Percentiles rank a stretch among this genome's conserved stretches.
Conservation (phyloP, 768 basidiomycete species). For the Strobilomyces dryophilus region DNA sequence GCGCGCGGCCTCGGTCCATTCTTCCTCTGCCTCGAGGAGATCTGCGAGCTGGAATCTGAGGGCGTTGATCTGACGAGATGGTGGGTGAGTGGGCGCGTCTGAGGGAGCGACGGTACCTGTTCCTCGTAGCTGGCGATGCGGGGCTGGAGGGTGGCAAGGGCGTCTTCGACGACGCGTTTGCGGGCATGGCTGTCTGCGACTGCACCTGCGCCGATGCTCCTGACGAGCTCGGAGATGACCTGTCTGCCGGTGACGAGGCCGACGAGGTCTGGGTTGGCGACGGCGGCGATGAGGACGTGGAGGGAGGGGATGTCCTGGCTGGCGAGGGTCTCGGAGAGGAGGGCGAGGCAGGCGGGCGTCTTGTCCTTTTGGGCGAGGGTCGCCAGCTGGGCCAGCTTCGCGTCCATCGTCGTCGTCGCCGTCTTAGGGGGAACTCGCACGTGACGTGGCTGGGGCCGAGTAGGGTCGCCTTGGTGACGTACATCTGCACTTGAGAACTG, state of each 20-base stretch:
- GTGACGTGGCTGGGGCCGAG: too few species aligned
- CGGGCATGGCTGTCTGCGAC: constrained; percentile 53
- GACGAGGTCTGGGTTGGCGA: constrained; percentile 76
- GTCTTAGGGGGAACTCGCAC: not conserved
- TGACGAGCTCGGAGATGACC: constrained; percentile 82
- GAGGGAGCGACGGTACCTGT: constrained; percentile 55
- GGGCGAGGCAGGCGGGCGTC: constrained; percentile 64
- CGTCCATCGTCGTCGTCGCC: constrained; percentile 42
- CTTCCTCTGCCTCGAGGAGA: constrained; percentile 83
- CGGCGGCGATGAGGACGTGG: constrained; percentile 70
- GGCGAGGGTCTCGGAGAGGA: constrained; percentile 64
- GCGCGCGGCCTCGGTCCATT: constrained; percentile 90
- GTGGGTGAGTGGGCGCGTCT: constrained; percentile 5
- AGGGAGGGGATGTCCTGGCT: constrained; percentile 45
- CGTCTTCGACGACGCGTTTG: constrained; percentile 73
- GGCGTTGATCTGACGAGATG: constrained; percentile 59
- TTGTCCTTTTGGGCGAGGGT: constrained; percentile 81
- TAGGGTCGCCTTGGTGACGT: too few species aligned
- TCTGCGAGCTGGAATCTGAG: constrained; percentile 89
- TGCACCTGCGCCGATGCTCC: constrained; percentile 51
- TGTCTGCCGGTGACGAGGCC: constrained; percentile 88
- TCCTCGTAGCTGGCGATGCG: constrained; percentile 92
- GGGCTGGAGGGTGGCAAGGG: constrained; percentile 65
- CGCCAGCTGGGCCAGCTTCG: constrained; percentile 57
- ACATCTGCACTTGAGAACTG: not conserved